These are phyloP conservation scores for Golubevia sp. DNA, from an alignment of 1,284 basidiomycete species.

Conservation along the genomic window DNA sequence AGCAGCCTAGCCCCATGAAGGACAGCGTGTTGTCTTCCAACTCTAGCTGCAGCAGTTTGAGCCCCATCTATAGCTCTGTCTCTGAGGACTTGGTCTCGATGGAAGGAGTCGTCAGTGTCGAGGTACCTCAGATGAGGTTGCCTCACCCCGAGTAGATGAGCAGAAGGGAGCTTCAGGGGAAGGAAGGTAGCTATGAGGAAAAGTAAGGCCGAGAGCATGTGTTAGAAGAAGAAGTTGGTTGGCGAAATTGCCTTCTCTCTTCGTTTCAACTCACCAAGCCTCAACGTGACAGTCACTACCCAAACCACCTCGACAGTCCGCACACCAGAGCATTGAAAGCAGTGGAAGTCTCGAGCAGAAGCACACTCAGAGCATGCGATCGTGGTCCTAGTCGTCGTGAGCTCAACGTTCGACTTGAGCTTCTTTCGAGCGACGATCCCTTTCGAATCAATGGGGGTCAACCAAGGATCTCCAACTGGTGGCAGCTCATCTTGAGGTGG, in stretches of 20 bases:
- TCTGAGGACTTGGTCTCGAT: slow-evolving; percentile 8
- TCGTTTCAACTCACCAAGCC: too few relatives aligned
- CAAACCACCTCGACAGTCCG: slow-evolving; percentile 18
- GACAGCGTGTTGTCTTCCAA: slow-evolving; percentile 10
- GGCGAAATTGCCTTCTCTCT: too few relatives aligned
- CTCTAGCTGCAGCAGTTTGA: slow-evolving; percentile 14
- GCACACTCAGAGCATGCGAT: slow-evolving; percentile 16
- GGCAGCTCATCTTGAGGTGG: slow-evolving; percentile 9
- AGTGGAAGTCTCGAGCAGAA: not conserved
- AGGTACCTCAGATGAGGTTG: slow-evolving; percentile 18
- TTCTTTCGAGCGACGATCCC: slow-evolving; percentile 22
- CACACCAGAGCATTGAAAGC: slow-evolving; percentile 6
- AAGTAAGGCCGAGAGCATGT: too few relatives aligned
- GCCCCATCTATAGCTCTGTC: slow-evolving; percentile 17
- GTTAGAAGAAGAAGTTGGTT: too few relatives aligned
- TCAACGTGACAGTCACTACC: slow-evolving; percentile 15
- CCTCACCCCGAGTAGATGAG: slow-evolving; percentile 9
- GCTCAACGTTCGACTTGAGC: slow-evolving; percentile 20
- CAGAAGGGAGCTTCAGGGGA: slow-evolving; percentile 16
- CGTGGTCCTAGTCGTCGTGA: slow-evolving; percentile 13
- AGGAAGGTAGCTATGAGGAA: slow-evolving; percentile 18
- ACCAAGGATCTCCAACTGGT: slow-evolving; percentile 16
- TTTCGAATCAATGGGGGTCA: slow-evolving; percentile 18
- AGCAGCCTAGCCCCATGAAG: slow-evolving; percentile 18
- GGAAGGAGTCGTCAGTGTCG: slow-evolving; percentile 5